Base-by-base conservation (phyloP, 331 rosid species). In the Spiraea crenata region DNA sequence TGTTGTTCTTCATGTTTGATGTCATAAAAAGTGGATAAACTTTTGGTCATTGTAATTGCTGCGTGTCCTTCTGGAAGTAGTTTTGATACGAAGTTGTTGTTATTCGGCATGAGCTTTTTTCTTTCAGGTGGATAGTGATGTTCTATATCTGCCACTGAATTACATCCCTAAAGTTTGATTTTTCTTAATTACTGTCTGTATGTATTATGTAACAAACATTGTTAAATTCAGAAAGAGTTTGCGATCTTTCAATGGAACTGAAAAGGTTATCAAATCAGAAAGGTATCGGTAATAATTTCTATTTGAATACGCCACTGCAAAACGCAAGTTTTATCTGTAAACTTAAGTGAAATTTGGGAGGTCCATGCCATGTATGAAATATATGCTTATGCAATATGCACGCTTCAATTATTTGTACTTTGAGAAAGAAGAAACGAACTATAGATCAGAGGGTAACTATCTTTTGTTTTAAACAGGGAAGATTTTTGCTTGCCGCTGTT, bases 401-500 rank as follows among this genome's bases (percentile, higher is more conserved):
- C 65, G 37, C 65, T 64, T 67, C 49, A 49, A 37, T 52, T 51
- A 7, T 68, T 39, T 39, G 49, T 4, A 68, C n/a, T 41, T 19
- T 54, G 10, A 5, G 15, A 45, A 44, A 15, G 17, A 15, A 39
- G 5, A 39, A 59, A 59, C 3, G 37, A 14, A 35, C 7, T 41
- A 25, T 62, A 0, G 5, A 44, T 82, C 76, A 58, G 63, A 46
- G 45, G 61, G 34, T 69, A 16, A 38, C 25, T 70, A 63, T 14
- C 16, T 49, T 75, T 70, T 82, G 76, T 58, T 5, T 65, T n/a
- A 59, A 77, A 71, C 96, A 95, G 99, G 99, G 98, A 79, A 86
- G 99, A 63, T 92, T 95, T 81, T 77, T 95, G 84, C 99, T 95
- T 73, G 99, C 98, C 79, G 99, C 98, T 69, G 89, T 87, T 70